Percentiles rank a stretch among this genome's conserved stretches.
These are phyloP conservation scores for Mortierella sp. DNA, from an alignment of 371 early-diverging fungal species.

Conservation along the genomic window DNA sequence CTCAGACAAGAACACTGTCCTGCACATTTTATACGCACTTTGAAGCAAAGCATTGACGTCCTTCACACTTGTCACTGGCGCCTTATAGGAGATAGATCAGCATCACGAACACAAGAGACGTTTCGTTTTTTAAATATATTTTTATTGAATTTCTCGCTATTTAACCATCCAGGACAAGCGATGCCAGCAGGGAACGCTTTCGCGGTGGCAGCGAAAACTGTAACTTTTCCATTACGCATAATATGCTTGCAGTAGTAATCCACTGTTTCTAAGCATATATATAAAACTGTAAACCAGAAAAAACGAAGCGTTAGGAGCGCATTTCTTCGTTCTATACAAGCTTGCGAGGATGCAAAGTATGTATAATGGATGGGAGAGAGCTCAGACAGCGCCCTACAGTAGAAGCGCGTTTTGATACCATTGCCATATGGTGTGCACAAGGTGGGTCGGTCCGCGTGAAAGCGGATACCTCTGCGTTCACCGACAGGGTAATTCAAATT, in stretches of 20 bases:
- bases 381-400: constrained; percentile 51
- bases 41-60: too few relatives aligned
- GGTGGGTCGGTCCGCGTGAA: constrained; percentile 55
- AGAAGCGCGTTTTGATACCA: constrained; percentile 48
- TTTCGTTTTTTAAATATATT: too few relatives aligned
- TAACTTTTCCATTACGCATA: not conserved
- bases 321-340: too few relatives aligned
- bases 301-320: not conserved
- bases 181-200: too few relatives aligned
- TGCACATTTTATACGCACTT: not conserved
- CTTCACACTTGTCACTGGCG: too few relatives aligned
- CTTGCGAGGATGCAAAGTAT: too few relatives aligned
- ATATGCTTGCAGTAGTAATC: not conserved
- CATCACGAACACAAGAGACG: too few relatives aligned
- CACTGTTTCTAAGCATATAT: not conserved
- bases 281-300: not conserved
- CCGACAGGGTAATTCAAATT: constrained; percentile 43
- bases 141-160: too few relatives aligned
- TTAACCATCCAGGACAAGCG: not conserved
- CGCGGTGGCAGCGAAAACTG: not conserved
- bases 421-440: constrained; percentile 56
- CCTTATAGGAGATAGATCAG: too few relatives aligned
- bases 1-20: constrained; percentile 5
- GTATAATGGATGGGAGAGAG: constrained; percentile 1
- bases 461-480: constrained; percentile 56